These are phyloP conservation scores for Russula foetens DNA, from an alignment of 768 basidiomycete genomes.

Conservation along the genomic window DNA sequence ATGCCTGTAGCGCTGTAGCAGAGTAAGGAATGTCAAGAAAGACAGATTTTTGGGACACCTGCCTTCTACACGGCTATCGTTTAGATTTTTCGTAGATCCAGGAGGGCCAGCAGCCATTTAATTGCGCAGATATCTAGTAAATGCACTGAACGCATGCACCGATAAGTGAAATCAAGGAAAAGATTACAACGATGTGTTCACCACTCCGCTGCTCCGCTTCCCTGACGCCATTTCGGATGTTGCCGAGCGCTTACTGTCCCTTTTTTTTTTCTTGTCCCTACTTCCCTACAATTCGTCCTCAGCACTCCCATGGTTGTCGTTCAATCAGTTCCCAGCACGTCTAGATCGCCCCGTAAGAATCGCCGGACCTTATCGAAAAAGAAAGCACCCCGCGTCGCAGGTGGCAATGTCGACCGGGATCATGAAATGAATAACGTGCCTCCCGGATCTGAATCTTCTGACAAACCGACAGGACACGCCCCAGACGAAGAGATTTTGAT, in stretches of 20 bases:
- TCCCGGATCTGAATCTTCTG: background rate
- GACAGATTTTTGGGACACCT: background rate
- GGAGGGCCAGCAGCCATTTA: slow-evolving; percentile 6
- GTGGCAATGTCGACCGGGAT: slow-evolving; percentile 5
- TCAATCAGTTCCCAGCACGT: slow-evolving; percentile 28
- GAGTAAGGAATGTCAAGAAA: background rate
- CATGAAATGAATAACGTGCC: background rate
- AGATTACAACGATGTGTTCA: too few relatives aligned
- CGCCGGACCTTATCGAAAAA: slow-evolving; percentile 43
- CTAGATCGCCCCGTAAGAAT: slow-evolving; percentile 24
- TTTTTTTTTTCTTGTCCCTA: background rate
- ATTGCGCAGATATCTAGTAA: background rate
- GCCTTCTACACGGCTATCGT: slow-evolving; percentile 13
- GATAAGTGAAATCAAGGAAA: background rate
- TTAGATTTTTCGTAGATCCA: background rate
- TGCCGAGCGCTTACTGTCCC: background rate
- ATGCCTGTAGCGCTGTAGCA: slow-evolving; percentile 32
- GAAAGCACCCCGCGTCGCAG: slow-evolving; percentile 26
- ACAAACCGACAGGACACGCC: slow-evolving; percentile 16
- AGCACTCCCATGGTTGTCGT: slow-evolving; percentile 37
- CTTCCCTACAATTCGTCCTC: background rate
- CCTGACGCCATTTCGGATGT: background rate
- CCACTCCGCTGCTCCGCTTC: too few relatives aligned
- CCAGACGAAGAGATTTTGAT: slow-evolving; percentile 60
- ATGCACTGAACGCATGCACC: background rate